A percentile compares a stretch with the other conserved stretches of the same genome.
Conservation (phyloP, 441 rosid genomes). For the Corymbia calophylla region DNA sequence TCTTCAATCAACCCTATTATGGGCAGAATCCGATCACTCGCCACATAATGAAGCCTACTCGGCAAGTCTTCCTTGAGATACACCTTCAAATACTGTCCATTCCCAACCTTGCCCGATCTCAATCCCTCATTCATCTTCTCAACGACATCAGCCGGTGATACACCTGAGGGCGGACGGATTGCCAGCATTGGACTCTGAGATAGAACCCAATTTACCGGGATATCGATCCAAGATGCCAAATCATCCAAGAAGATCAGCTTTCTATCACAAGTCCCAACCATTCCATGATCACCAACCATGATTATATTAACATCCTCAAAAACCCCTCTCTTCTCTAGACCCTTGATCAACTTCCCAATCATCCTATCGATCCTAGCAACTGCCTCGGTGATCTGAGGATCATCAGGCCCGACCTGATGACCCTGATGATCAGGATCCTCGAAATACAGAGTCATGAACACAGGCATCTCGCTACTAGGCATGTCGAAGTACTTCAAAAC, state of each 20-base stretch:
- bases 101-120: constrained; percentile 62
- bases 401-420: constrained; percentile 89
- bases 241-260: constrained; percentile 66
- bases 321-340: constrained; percentile 71
- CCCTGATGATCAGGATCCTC: constrained; percentile 99
- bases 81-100: constrained; percentile 62
- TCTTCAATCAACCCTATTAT: constrained; percentile 74
- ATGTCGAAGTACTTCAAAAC: constrained; percentile 76
- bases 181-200: constrained; percentile 61
- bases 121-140: constrained; percentile 76
- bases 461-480: constrained; percentile 62
- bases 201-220: constrained; percentile 66
- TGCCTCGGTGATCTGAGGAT: constrained; percentile 76
- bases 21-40: constrained; percentile 67
- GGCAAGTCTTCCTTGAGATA: constrained; percentile 89
- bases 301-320: constrained; percentile 81
- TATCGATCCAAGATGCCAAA: constrained; percentile 60
- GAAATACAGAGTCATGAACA: constrained; percentile 75
- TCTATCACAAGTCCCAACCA: constrained; percentile 93
- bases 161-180: constrained; percentile 51
- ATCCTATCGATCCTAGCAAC: constrained; percentile 61
- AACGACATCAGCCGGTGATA: constrained; percentile 32
- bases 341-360: constrained; percentile 76
- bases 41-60: constrained; percentile 62
- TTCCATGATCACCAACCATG: constrained; percentile 96